Evolutionary conservation across 2,329 filamentous ascomycete species (phyloP), one percentile per base, ranked within the genome.

Genomic region (Diaporthe sp.): DNA sequence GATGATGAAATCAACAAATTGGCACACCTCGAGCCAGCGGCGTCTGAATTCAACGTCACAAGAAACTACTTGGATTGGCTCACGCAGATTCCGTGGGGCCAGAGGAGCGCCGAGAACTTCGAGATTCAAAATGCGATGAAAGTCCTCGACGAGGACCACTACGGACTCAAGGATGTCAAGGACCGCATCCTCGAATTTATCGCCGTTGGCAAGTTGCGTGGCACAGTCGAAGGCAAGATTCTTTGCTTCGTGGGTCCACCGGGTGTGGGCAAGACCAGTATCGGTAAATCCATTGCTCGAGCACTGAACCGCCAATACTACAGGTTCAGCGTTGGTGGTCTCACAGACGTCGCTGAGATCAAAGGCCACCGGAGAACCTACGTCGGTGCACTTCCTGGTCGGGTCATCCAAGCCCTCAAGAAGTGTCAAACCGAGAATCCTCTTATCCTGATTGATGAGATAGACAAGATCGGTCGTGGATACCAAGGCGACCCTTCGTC

Each of bases 401-500:
- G 97, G 74, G 98, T 99, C 81, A 98, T 99, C 76, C 97, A 99
- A 84, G 97, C 97, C 0, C 86, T 99, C 80, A 99, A 99, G 89
- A 99, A 99, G 84, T 98, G 96, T 82, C 96, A 98, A 85, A 99
- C 97, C 0, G 97, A 99, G 84, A 99, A 99, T 82, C 97, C 97
- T 37, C 88, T 99, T 39, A 95, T 99, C 68, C 86, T 99, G 77
- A 98, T 99, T 77, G 97, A 99, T 81, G 97, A 99, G 82, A 92
- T 99, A 74, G 97, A 99, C 88, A 99, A 99, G 87, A 97, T 99
- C 81, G 97, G 97, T 42, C 92, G 95, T 73, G 97, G 97, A 7
- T 97, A 98, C 81, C 97, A 98, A 84, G 97, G 97, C 35, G 97
- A 99, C 80, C 97, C 97, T 19, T 95, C 97, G 1, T 98, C 96